These are phyloP conservation scores for Podila epigama DNA, from an alignment of 192 early-diverging fungal genomes.

Conservation along the genomic window DNA sequence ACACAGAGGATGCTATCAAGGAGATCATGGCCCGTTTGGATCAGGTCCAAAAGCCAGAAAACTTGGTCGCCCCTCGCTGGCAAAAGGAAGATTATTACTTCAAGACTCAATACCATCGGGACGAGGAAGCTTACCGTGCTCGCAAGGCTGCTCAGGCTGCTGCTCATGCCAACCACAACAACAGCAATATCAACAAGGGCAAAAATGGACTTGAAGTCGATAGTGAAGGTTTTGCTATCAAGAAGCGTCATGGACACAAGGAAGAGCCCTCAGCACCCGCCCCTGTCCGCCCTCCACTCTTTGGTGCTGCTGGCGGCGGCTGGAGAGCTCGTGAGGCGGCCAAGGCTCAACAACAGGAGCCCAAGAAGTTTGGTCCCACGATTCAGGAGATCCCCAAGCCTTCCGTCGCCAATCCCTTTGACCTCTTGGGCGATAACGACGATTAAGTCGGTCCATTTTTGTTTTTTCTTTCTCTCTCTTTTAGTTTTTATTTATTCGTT, in stretches of 20 bases:
- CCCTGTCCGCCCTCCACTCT: slow-evolving; percentile 44
- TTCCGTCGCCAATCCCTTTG: slow-evolving; percentile 37
- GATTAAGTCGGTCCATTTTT: not conserved
- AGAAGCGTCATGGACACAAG: slow-evolving; percentile 41
- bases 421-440: slow-evolving; percentile 24
- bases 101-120: slow-evolving; percentile 46
- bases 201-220: slow-evolving; percentile 24
- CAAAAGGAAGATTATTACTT: slow-evolving; percentile 47
- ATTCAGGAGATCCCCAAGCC: slow-evolving; percentile 38
- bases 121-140: slow-evolving; percentile 47
- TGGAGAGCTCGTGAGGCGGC: slow-evolving; percentile 47
- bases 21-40: slow-evolving; percentile 40
- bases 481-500: not conserved
- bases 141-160: slow-evolving; percentile 40
- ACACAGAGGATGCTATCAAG: slow-evolving; percentile 51
- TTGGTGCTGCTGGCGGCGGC: slow-evolving; percentile 34
- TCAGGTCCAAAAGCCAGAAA: slow-evolving; percentile 28
- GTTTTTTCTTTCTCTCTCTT: not conserved
- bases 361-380: slow-evolving; percentile 48
- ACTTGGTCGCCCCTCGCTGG: slow-evolving; percentile 40
- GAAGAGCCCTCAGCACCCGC: slow-evolving; percentile 34
- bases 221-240: slow-evolving; percentile 36
- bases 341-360: slow-evolving; percentile 41
- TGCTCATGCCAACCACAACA: slow-evolving; percentile 5
- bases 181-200: slow-evolving; percentile 6